Percentiles rank a stretch among this genome's conserved stretches.
Evolutionary conservation across 345 rosid genomes (phyloP).

Genomic region (Populus ilicifolia): DNA sequence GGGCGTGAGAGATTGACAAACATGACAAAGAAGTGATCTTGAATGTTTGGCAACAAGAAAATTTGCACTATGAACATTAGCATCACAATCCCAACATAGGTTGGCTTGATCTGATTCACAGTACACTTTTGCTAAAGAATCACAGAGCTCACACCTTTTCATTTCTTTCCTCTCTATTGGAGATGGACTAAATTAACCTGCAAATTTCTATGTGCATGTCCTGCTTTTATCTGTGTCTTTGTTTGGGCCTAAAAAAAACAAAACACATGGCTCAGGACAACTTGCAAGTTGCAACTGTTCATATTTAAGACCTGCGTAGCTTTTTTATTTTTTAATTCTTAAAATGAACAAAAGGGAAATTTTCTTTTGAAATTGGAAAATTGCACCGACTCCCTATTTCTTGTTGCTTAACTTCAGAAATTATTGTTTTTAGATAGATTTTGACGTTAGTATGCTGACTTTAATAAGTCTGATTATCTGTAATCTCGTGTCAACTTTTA

Average conservation of each 20-base stretch:
- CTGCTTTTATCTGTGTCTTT: slow-evolving; percentile 11
- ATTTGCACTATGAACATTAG: slow-evolving; percentile 23
- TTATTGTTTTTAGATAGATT: no score
- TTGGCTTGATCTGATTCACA: slow-evolving; percentile 30
- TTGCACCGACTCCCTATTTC: no score
- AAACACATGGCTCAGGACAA: slow-evolving; percentile 25
- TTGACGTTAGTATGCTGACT: no score
- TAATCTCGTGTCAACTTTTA: no score
- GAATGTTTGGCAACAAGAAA: slow-evolving; percentile 26
- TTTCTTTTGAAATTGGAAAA: no score
- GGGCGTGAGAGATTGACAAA: slow-evolving; percentile 24
- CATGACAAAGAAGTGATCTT: slow-evolving; percentile 24
- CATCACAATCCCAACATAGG: slow-evolving; percentile 24
- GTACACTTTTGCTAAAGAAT: slow-evolving; percentile 15
- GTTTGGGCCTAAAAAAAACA: slow-evolving; percentile 8
- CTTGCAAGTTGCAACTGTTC: slow-evolving; percentile 25
- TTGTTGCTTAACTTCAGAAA: no score
- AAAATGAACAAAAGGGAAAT: no score
- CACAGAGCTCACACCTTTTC: slow-evolving; percentile 25
- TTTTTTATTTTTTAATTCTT: no score
- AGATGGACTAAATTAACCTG: not conserved
- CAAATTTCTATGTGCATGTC: not conserved
- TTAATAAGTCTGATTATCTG: no score
- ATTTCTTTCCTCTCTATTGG: slow-evolving; percentile 1
- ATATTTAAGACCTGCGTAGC: not conserved